phyloP scores from a whole-genome alignment of 345 rosid species.

The Salix exigua region DNA sequence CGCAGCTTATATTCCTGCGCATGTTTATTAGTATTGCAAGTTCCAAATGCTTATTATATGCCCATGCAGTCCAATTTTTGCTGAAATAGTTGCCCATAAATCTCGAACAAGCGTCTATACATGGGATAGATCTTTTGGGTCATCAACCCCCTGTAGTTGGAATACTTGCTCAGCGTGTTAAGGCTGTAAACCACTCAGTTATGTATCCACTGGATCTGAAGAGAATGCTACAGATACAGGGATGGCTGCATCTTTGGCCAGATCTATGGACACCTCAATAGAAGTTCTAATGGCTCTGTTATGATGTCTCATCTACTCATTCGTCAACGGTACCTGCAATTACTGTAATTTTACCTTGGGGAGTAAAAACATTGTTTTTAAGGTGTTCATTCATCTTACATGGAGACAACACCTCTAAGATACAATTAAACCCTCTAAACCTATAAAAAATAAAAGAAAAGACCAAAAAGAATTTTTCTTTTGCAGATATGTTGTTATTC shows the following conservation, averaged over 20 bases:
- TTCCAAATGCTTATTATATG: background rate
- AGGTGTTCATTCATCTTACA: too few relatives aligned
- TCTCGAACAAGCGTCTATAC: constrained; percentile 65
- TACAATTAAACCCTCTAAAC: too few relatives aligned
- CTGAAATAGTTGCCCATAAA: constrained; percentile 85
- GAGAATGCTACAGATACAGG: constrained; percentile 61
- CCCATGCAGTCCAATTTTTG: constrained; percentile 75
- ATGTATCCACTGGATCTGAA: constrained; percentile 41
- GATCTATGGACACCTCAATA: constrained; percentile 70
- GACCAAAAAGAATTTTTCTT: too few relatives aligned
- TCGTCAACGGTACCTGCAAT: constrained; percentile 53
- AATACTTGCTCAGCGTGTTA: too few relatives aligned
- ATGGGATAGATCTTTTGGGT: constrained; percentile 63
- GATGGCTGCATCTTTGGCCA: constrained; percentile 73
- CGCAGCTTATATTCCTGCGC: too few relatives aligned
- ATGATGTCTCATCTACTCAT: constrained; percentile 73
- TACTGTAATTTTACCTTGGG: too few relatives aligned
- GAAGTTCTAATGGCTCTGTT: constrained; percentile 64
- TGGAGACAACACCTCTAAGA: too few relatives aligned
- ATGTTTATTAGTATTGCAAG: background rate
- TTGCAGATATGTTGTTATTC: too few relatives aligned
- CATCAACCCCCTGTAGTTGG: too few relatives aligned
- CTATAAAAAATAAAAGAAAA: too few relatives aligned
- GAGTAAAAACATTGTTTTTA: too few relatives aligned
- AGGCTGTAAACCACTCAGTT: constrained; percentile 55